Percentiles rank a stretch among this genome's conserved stretches.
Conservation (phyloP, 176 grass and related monocot genomes). For the Cenchrus fungigraminus region DNA sequence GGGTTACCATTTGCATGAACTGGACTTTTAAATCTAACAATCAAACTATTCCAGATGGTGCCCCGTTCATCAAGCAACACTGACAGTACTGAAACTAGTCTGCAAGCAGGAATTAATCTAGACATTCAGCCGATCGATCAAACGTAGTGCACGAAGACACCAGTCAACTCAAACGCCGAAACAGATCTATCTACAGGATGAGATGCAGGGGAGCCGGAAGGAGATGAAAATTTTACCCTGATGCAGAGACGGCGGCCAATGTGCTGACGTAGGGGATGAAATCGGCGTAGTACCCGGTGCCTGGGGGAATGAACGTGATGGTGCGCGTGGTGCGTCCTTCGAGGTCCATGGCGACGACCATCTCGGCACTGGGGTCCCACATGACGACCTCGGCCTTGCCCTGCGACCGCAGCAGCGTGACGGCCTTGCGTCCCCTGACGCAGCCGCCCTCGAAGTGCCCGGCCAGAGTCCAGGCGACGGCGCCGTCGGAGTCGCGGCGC, state of each 20-base stretch:
- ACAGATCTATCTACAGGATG: background rate
- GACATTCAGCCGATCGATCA: no score
- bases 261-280: conserved; percentile 71
- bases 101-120: no score
- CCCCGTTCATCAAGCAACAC: background rate
- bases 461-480: background rate
- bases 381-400: conserved; percentile 49
- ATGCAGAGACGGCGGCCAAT: conserved; percentile 31
- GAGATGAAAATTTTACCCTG: conserved; percentile 33
- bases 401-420: conserved; percentile 45
- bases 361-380: conserved; percentile 15
- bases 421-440: conserved; percentile 22
- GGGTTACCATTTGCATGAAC: no score
- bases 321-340: conserved; percentile 32
- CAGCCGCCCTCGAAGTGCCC: conserved; percentile 9
- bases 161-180: background rate
- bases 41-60: no score
- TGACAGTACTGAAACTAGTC: background rate
- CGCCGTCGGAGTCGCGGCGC: background rate
- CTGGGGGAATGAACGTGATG: background rate
- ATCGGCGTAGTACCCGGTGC: background rate
- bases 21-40: no score
- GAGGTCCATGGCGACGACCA: conserved; percentile 44
- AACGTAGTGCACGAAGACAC: no score
- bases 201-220: background rate